Percentiles rank a stretch among this genome's conserved stretches.
phyloP scores from a whole-genome alignment of 306 rosid genomes.

The Prunus padus region DNA sequence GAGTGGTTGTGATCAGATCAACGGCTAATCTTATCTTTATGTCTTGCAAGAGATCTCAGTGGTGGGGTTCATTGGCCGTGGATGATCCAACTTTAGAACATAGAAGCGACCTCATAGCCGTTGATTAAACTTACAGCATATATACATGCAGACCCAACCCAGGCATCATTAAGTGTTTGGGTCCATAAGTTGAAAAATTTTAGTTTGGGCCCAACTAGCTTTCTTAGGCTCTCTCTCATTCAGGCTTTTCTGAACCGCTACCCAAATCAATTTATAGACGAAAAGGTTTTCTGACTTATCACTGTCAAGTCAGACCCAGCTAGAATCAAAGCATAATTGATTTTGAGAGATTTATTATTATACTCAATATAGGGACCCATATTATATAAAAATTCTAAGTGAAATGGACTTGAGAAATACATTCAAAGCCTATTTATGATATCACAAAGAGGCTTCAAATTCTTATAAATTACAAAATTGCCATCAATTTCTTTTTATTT shows the following conservation, averaged over 20 bases:
- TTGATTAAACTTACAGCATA: neutral
- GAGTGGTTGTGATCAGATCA: neutral
- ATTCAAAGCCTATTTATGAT: rapidly evolving
- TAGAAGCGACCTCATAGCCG: neutral
- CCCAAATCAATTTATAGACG: neutral
- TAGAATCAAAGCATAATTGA: neutral
- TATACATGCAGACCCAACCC: neutral
- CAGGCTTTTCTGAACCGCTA: too few relatives aligned
- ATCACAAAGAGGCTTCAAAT: too few relatives aligned
- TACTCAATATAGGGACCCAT: too few relatives aligned
- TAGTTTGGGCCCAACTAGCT: neutral
- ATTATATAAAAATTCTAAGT: rapidly evolving
- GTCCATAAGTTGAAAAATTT: neutral
- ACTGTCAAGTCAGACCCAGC: neutral
- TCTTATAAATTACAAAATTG: too few relatives aligned
- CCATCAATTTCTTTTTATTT: too few relatives aligned
- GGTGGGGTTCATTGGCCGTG: neutral
- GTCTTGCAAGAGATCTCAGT: too few relatives aligned
- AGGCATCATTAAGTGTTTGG: neutral
- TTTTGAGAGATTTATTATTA: neutral
- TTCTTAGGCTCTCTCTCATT: too few relatives aligned
- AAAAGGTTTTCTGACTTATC: neutral
- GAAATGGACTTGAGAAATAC: too few relatives aligned
- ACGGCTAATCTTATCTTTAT: neutral
- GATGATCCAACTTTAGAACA: neutral